Evolutionary conservation across 257 asterid species (phyloP).

Genomic region (Gentiana macrophylla): DNA sequence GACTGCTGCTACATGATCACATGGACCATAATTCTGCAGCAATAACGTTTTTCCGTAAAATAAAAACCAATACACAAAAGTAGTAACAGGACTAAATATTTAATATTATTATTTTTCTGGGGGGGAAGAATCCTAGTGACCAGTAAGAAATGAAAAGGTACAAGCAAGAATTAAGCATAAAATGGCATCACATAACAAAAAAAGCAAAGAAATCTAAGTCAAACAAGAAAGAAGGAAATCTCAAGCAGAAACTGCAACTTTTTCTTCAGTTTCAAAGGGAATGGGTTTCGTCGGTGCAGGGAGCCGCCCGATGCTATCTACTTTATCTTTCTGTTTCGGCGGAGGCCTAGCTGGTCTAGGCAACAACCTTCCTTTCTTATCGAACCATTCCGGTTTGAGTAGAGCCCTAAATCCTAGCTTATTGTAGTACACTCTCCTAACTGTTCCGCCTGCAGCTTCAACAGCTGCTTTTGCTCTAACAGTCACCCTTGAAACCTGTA

Average conservation of each 20-base stretch:
- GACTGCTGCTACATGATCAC: too few relatives aligned
- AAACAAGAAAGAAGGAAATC: background rate
- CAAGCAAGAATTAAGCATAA: background rate
- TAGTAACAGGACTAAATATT: too few relatives aligned
- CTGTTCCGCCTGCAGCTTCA: constrained; percentile 87
- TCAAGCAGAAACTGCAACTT: constrained; percentile 34
- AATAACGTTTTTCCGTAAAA: too few relatives aligned
- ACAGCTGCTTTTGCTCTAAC: constrained; percentile 91
- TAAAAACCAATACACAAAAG: too few relatives aligned
- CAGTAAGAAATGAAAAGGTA: background rate
- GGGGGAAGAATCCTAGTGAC: too few relatives aligned
- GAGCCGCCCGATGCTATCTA: constrained; percentile 80
- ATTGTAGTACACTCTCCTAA: constrained; percentile 85
- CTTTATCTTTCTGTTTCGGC: constrained; percentile 71
- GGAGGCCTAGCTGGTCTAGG: constrained; percentile 94
- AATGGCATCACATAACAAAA: background rate
- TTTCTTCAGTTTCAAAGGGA: constrained; percentile 48
- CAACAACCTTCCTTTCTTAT: constrained; percentile 84
- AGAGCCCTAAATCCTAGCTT: constrained; percentile 74
- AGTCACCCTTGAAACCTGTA: constrained; percentile 84
- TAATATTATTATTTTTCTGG: too few relatives aligned
- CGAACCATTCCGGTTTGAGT: constrained; percentile 93
- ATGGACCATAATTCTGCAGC: too few relatives aligned
- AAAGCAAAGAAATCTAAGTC: background rate
- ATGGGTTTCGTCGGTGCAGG: constrained; percentile 92